Conservation (phyloP, 306 rosid species). For the Parietaria judaica region DNA sequence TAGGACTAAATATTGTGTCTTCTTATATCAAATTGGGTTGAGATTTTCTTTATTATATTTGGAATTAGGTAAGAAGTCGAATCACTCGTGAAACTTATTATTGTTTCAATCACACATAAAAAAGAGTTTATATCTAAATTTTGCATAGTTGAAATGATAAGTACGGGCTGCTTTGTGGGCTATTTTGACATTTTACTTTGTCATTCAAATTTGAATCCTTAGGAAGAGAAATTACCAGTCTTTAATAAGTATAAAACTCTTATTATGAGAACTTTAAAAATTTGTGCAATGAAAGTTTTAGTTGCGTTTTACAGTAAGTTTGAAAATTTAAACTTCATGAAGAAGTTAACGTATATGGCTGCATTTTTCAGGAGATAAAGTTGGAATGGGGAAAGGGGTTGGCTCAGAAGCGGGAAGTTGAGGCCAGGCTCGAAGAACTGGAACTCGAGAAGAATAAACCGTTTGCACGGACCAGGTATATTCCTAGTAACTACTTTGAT, state of each 20-base stretch:
- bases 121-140: too few species aligned
- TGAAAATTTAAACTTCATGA: background rate
- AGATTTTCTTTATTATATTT: too few species aligned
- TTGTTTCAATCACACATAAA: too few species aligned
- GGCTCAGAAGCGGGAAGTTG: constrained; percentile 93
- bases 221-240: background rate
- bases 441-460: constrained; percentile 85
- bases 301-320: background rate
- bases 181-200: too few species aligned
- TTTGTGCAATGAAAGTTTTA: background rate
- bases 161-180: too few species aligned
- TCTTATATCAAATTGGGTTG: too few species aligned
- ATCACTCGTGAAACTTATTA: too few species aligned
- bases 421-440: constrained; percentile 63
- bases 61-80: too few species aligned
- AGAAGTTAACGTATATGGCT: background rate
- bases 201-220: too few species aligned
- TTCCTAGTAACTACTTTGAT: too few species aligned
- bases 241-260: background rate
- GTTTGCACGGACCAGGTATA: constrained; percentile 75
- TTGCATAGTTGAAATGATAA: too few species aligned
- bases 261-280: background rate
- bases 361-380: constrained; percentile 49
- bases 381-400: constrained; percentile 97
- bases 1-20: too few species aligned